Percentiles rank a stretch among this genome's conserved stretches.
Conservation (phyloP, 2,329 filamentous ascomycete species). For the Pezicula carpinea region DNA sequence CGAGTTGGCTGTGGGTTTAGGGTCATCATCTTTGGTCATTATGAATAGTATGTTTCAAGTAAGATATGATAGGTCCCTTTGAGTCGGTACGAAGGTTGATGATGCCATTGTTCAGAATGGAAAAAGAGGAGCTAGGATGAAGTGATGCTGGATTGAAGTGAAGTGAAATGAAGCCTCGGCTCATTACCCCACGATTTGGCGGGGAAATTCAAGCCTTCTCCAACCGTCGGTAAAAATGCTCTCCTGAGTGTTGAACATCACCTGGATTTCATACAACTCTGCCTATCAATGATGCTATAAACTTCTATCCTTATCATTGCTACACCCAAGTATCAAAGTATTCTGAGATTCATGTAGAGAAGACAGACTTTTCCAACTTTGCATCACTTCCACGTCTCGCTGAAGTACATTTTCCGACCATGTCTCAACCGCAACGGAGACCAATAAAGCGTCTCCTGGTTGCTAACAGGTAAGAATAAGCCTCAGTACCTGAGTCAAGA, state of each 20-base stretch:
- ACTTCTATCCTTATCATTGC: background rate
- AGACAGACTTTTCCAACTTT: too few species aligned
- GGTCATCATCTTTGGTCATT: constrained; percentile 10
- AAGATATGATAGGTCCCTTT: too few species aligned
- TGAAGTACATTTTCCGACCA: background rate
- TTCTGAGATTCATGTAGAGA: too few species aligned
- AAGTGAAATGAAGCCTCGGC: constrained; percentile 9
- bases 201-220: constrained; percentile 1
- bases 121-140: background rate
- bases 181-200: constrained; percentile 6
- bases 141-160: background rate
- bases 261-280: too few species aligned
- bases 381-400: too few species aligned
- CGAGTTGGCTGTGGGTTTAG: constrained; percentile 22
- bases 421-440: constrained; percentile 5
- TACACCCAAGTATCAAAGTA: too few species aligned
- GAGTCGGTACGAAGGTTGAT: too few species aligned
- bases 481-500: background rate
- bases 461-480: constrained; percentile 42
- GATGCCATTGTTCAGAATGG: background rate
- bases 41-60: background rate
- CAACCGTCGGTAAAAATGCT: background rate
- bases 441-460: constrained; percentile 46
- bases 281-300: background rate
- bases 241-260: background rate